Base-by-base conservation (phyloP, 1,139 yeast genomes). In the Sugiyamaella grinbergsii region DNA sequence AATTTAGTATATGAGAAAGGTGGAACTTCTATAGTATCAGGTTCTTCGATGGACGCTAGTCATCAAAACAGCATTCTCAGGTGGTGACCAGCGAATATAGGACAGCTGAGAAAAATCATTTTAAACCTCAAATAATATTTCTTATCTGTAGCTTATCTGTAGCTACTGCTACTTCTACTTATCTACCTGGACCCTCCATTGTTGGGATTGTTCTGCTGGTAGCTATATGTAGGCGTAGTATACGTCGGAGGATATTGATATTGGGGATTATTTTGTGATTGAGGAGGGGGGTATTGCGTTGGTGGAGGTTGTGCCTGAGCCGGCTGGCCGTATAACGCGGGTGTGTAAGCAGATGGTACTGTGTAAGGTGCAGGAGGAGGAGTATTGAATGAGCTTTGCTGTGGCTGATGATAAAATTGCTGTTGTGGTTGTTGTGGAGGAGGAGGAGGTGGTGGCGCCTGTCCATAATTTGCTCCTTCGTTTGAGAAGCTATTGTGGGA, bases 281-380 rank as follows among this genome's bases (percentile, higher is more conserved):
- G 66, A 85, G 82, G 67, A 86, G 90, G 32, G 20, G 19, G 45
- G 13, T 43, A 34, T 31, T 13, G 48, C 11, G 52, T 54, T 15
- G 52, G 54, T 20, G 2, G 33, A 29, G 51, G 31, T 32, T n/a
- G 41, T 22, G 38, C n/a, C n/a, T 32, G 29, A 5, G n/a, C n/a
- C n/a, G 32, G 60, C 19, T 53, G 56, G 16, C 49, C 58, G 42
- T 63, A 64, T 46, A 64, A 50, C 13, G 65, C 59, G 3, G 63
- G 58, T 34, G 62, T 63, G 44, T 64, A 66, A 2, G 67, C 64
- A 5, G 68, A 63, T 1, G 70, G 70, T 13, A 58, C 58, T 1
- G 60, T 52, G 44, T 65, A 66, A 10, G 59, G 55, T 7, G 62
- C 66, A 38, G 59, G 52, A 18, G 55, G 23, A 54, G 61, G 31